Evolutionary conservation across 768 basidiomycete genomes (phyloP), one percentile per base, ranked within the genome.

Genomic region (Lactarius quietus): DNA sequence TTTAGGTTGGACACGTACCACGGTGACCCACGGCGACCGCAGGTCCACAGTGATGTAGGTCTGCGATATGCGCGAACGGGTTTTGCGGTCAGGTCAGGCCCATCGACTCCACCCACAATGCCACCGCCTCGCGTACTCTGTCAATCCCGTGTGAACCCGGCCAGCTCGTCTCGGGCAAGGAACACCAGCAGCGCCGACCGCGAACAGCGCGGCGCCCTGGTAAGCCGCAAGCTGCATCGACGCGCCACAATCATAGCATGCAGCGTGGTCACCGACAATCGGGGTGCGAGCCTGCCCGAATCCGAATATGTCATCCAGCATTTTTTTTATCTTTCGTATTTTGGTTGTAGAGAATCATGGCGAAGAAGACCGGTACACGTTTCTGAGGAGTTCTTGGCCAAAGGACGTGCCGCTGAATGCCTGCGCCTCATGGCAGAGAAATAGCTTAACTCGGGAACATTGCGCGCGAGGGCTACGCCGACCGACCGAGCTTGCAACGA

Each of bases 121-220:
- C 53, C 28, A 26, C 68, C 53, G 55, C 55, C 26, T 65, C 66
- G 12, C 63, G 62, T 8, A 65, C 45, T 65, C 83, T 83, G 60
- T 87, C 86, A 2, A 87, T 76, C 0, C 86, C 83, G 43, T 81
- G 76, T 1, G 80, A 71, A 8, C 84, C 81, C 1, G 88, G 87
- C 69, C 87, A 85, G 57, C 81, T 83, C 3, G 88, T 90, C 69
- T 90, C 89, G n/a, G n/a, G n/a, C n/a, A n/a, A 0, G 88, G 88
- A n/a, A 88, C 59, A 79, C 79, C 3, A 81, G 48, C 1, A 72
- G 57, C n/a, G 36, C 88, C 76, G 6, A 76, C 65, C 7, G 80
- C 8, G 39, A 83, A 76, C 1, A 78, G 75, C 1, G 79, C 17
- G 0, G 82, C 41, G 2, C 81, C 82, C 43, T 76, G 72, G 0